Conservation (phyloP, 805 yeast genomes). For the Saccharomycopsis capsularis region DNA sequence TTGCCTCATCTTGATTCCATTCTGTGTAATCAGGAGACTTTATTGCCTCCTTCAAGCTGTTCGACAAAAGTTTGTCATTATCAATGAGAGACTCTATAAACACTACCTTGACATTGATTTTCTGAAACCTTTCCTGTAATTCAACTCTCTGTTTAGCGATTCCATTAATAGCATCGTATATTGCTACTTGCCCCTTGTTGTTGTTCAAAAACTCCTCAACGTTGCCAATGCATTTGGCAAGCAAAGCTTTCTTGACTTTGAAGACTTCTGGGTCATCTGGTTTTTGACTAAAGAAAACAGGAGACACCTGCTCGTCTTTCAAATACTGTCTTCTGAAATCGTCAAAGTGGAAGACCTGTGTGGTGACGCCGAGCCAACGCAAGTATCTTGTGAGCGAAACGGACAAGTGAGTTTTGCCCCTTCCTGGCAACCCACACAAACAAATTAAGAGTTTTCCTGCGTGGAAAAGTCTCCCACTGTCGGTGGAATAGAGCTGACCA, state of each 20-base stretch:
- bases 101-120: conserved; percentile 62
- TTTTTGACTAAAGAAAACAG: conserved; percentile 51
- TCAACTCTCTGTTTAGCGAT: conserved; percentile 57
- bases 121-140: conserved; percentile 46
- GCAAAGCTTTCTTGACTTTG: conserved; percentile 48
- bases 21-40: conserved; percentile 80
- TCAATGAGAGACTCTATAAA: conserved; percentile 87
- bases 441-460: conserved; percentile 91
- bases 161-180: conserved; percentile 93
- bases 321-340: conserved; percentile 63
- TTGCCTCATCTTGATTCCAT: conserved; percentile 70
- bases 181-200: conserved; percentile 88
- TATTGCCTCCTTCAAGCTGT: conserved; percentile 79
- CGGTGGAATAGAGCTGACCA: conserved; percentile 89
- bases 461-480: conserved; percentile 85
- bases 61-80: conserved; percentile 56
- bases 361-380: conserved; percentile 93
- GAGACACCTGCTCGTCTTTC: conserved; percentile 48
- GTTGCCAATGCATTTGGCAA: conserved; percentile 60
- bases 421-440: conserved; percentile 88
- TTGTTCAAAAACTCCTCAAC: conserved; percentile 62
- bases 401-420: conserved; percentile 91
- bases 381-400: conserved; percentile 87
- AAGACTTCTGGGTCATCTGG: conserved; percentile 36
- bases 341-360: conserved; percentile 86